phyloP scores from a whole-genome alignment of 345 rosid species.

The Tarenaya hassleriana region DNA sequence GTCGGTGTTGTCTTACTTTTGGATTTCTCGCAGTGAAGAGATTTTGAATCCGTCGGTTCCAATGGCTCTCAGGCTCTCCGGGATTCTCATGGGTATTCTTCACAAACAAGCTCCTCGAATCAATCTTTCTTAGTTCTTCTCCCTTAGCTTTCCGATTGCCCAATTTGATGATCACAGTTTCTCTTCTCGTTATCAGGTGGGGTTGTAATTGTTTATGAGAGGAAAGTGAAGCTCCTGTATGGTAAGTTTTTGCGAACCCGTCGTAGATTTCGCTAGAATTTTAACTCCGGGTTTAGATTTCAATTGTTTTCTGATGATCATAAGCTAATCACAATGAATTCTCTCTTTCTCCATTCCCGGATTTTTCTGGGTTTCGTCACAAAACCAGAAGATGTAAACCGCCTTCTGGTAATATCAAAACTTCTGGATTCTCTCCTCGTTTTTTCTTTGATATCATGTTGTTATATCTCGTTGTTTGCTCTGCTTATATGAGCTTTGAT shows the following conservation, averaged over 20 bases:
- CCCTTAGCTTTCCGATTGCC: too few relatives aligned
- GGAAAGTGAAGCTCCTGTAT: slow-evolving; percentile 76
- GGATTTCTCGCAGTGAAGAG: slow-evolving; percentile 55
- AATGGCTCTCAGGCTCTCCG: slow-evolving; percentile 85
- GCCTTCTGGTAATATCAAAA: slow-evolving; percentile 58
- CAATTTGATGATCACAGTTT: slow-evolving; percentile 12
- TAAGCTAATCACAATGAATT: too few relatives aligned
- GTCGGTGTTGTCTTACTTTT: not conserved
- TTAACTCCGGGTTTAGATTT: slow-evolving; percentile 6
- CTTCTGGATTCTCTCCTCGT: not conserved
- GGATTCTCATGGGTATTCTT: slow-evolving; percentile 78
- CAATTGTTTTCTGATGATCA: too few relatives aligned
- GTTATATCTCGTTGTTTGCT: not conserved
- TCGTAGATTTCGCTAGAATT: not conserved
- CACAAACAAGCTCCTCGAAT: not conserved
- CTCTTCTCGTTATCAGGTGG: slow-evolving; percentile 47
- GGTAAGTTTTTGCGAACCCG: slow-evolving; percentile 37
- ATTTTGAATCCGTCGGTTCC: slow-evolving; percentile 87
- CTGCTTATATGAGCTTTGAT: not conserved
- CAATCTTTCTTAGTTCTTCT: not conserved
- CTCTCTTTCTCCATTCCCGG: not conserved
- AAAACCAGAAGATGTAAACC: slow-evolving; percentile 68
- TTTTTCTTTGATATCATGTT: not conserved
- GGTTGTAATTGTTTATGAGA: slow-evolving; percentile 85
- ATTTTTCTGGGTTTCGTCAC: slow-evolving; percentile 5